Base-by-base conservation (phyloP, 78 protist species). In the Guillardia theta region DNA sequence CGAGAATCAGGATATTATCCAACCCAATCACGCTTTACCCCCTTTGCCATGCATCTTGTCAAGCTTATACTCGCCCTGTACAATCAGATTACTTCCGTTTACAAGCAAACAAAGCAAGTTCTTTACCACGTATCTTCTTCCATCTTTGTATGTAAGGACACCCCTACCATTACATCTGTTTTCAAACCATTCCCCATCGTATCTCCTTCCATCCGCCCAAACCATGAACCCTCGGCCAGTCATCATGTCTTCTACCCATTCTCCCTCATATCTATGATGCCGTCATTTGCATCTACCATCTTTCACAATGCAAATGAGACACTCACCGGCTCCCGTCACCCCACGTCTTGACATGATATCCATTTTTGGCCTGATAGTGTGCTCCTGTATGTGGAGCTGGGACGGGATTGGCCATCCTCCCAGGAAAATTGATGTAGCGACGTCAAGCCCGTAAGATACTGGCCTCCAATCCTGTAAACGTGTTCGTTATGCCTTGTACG, bases 231-330 rank as follows among this genome's bases (percentile, higher is more conserved):
- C 90, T 43, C 90, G 10, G 53, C 90, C 90, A 0, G 90, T 78
- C 90, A 78, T 78, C 90, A 78, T 78, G 33, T 78, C 90, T 12
- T 78, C 90, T n/a, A 78, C 90, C 90, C 90, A 78, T 78, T 78
- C 90, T 43, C 90, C 90, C 39, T 78, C 90, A 43, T 78, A 78
- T 48, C 90, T 78, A 22, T 36, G 1, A 18, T 12, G 22, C 83
- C 1, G 1, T 33, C 33, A 43, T 33, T 0, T 24, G 27, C 83
- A 18, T 1, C 41, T 24, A 70, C 3, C 9, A 78, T 24, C 90
- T 4, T 78, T 78, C 10, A n/a, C 48, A 27, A 50, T 24, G 24
- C 50, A 78, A 5, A 1, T 21, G 9, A 8, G 48, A 1, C 19
- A 22, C 45, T 43, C 45, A 78, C 90, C 90, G 18, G 90, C 90